phyloP scores from a whole-genome alignment of 208 protist species.

The Acanthamoeba culbertsoni region DNA sequence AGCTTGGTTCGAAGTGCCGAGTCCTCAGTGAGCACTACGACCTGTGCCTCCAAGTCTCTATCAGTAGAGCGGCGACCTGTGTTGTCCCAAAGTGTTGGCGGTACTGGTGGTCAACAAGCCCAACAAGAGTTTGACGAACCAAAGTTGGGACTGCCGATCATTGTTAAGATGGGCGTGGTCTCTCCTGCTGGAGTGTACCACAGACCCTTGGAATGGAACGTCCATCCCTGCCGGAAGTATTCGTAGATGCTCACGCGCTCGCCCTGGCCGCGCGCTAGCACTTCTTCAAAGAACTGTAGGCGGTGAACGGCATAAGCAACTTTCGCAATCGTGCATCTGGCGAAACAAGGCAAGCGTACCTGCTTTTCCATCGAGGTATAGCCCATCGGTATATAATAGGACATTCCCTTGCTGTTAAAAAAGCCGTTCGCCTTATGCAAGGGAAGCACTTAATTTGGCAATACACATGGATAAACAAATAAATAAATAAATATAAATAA shows the following conservation, averaged over 20 bases:
- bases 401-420: constrained; percentile 64
- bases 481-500: no score
- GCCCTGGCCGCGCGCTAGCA: background rate
- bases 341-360: no score
- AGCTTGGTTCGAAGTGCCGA: constrained; percentile 54
- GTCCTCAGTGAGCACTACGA: constrained; percentile 65
- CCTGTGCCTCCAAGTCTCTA: constrained; percentile 71
- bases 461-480: no score
- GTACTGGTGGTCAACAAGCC: no score
- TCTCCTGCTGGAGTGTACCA: constrained; percentile 50
- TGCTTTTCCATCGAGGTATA: constrained; percentile 69
- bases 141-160: constrained; percentile 78
- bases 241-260: constrained; percentile 64
- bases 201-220: constrained; percentile 77
- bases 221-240: constrained; percentile 70
- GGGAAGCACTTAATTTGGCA: no score
- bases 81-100: background rate
- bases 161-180: constrained; percentile 49
- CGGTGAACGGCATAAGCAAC: no score
- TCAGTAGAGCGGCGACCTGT: constrained; percentile 34
- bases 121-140: constrained; percentile 35
- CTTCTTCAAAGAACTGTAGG: background rate
- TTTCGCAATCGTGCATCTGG: no score
- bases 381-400: constrained; percentile 52
- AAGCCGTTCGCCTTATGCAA: constrained; percentile 77